Evolutionary conservation across 495 filamentous ascomycete species (phyloP).

Genomic region (Penicillium malachiteum): DNA sequence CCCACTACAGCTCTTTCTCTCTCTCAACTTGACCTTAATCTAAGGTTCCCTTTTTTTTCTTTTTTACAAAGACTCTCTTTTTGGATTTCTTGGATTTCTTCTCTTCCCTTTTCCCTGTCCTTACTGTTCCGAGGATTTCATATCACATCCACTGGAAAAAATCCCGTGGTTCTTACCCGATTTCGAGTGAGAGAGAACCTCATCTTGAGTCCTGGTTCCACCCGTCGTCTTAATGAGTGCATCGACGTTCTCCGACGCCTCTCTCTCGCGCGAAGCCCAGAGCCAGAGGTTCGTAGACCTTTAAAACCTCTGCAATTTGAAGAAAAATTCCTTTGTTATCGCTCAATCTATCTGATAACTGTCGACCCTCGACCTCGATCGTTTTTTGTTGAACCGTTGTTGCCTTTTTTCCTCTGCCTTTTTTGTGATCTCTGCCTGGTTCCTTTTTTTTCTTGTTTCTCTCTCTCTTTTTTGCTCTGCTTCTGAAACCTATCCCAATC

Average conservation of each 20-base stretch:
- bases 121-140: slow-evolving; percentile 1
- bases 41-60: not conserved
- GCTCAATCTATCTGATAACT: not conserved
- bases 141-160: slow-evolving; percentile 4
- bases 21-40: not conserved
- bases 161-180: not conserved
- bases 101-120: slow-evolving; percentile 8
- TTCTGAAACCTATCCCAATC: slow-evolving; percentile 16
- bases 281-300: slow-evolving; percentile 36
- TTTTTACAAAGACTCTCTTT: slow-evolving; percentile 18
- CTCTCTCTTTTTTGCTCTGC: slow-evolving; percentile 23
- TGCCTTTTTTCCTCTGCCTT: slow-evolving; percentile 8
- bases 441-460: too few relatives aligned
- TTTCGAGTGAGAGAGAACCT: not conserved
- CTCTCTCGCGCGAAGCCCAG: slow-evolving; percentile 46
- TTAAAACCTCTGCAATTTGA: not conserved
- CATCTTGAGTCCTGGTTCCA: slow-evolving; percentile 16
- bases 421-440: not conserved
- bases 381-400: slow-evolving; percentile 2
- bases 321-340: not conserved
- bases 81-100: slow-evolving; percentile 7
- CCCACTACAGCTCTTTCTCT: slow-evolving; percentile 13
- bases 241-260: slow-evolving; percentile 46
- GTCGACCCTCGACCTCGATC: not conserved
- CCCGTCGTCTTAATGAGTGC: slow-evolving; percentile 49